Evolutionary conservation across 2,329 filamentous ascomycete genomes (phyloP).

Genomic region (Penicillium sp.): DNA sequence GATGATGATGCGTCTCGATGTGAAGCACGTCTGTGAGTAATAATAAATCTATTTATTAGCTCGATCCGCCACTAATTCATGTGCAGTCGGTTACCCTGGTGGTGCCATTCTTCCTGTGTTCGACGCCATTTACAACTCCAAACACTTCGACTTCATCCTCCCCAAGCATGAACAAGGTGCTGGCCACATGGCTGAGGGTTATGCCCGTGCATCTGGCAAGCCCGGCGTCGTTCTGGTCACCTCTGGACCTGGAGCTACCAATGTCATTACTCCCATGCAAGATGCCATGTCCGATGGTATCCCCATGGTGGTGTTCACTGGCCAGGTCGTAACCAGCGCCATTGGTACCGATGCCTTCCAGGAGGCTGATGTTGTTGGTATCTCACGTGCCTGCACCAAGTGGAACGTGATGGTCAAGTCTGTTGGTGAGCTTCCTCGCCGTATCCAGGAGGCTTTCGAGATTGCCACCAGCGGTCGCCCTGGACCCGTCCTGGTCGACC

Average conservation of each 20-base stretch:
- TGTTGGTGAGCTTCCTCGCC: constrained; percentile 84
- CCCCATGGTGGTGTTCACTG: constrained; percentile 92
- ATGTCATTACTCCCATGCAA: constrained; percentile 94
- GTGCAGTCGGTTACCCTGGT: constrained; percentile 79
- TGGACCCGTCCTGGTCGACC: constrained; percentile 90
- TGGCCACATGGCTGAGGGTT: constrained; percentile 97
- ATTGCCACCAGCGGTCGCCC: constrained; percentile 93
- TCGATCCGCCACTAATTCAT: not conserved
- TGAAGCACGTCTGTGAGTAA: constrained; percentile 89
- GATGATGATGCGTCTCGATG: constrained; percentile 92
- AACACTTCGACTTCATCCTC: constrained; percentile 93
- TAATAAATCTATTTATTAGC: constrained; percentile 2
- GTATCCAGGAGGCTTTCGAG: constrained; percentile 97
- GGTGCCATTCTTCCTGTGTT: constrained; percentile 97
- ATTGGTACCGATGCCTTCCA: constrained; percentile 98
- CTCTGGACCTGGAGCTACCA: constrained; percentile 93
- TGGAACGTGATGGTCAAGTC: constrained; percentile 99
- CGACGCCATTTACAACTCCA: constrained; percentile 97
- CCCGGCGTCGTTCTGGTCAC: constrained; percentile 96
- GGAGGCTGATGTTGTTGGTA: constrained; percentile 91
- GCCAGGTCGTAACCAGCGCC: constrained; percentile 84
- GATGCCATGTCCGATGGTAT: constrained; percentile 95
- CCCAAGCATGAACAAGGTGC: constrained; percentile 97
- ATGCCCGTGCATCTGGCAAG: constrained; percentile 89
- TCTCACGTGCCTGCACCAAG: constrained; percentile 93